phyloP scores from a whole-genome alignment of 164 flowering plant genomes.

The Chimonanthus salicifolius region DNA sequence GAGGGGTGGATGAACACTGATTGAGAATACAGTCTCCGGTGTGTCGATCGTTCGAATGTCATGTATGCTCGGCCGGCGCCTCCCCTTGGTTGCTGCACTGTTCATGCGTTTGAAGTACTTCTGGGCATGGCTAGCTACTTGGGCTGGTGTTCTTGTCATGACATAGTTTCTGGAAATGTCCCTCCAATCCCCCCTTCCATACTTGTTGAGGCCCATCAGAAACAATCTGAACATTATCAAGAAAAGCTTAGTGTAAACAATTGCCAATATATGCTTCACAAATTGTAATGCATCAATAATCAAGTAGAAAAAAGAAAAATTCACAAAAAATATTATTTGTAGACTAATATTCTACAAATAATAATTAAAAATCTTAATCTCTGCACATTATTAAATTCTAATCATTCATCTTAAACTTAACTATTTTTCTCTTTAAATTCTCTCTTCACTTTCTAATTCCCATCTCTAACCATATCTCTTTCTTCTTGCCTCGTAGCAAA shows the following conservation, averaged over 20 bases:
- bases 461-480: no score
- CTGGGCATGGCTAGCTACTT: slow-evolving; percentile 30
- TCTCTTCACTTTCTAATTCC: no score
- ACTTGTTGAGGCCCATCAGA: slow-evolving; percentile 14
- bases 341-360: no score
- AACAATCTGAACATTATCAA: slow-evolving; percentile 15
- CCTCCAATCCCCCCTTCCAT: slow-evolving; percentile 28
- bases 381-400: no score
- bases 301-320: no score
- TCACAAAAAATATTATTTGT: no score
- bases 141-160: slow-evolving; percentile 17
- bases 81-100: neutral
- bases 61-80: slow-evolving; percentile 10
- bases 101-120: slow-evolving; percentile 15
- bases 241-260: neutral
- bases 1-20: neutral
- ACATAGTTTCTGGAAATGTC: slow-evolving; percentile 22
- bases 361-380: no score
- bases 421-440: no score
- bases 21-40: no score
- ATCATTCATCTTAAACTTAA: no score
- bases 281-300: no score
- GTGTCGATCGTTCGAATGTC: slow-evolving; percentile 1
- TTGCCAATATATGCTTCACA: neutral
- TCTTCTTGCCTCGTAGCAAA: no score